Base-by-base conservation (phyloP, 805 yeast genomes). In the Pichia deserticola region DNA sequence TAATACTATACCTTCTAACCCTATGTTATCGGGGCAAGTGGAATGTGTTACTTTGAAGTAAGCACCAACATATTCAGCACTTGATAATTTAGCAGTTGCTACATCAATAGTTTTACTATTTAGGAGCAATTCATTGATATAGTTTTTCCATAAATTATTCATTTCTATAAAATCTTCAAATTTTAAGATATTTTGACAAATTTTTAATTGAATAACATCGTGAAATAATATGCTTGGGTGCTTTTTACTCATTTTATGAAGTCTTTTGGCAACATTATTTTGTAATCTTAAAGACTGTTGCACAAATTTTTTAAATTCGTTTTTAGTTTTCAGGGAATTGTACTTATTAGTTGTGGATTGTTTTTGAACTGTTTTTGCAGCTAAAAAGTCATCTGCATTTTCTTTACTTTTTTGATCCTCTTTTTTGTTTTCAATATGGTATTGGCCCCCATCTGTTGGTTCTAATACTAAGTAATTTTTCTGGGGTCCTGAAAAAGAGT, bases 21-120 rank as follows among this genome's bases (percentile, higher is more conserved):
- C 95, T 7, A 83, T 72, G 49, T 78, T 60, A 45, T 78, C 75
- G 5, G 73, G 68, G 58, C 83, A 84, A 25, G 68, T 66, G n/a
- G 87, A 72, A 43, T 78, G 75, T 3, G 72, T 58, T 0, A 89
- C 89, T 12, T 72, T 72, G 12, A 89, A 50, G 40, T 65, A 62
- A n/a, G 93, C 78, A 4, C 97, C 97, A 57, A 84, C 84, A 65
- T 77, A 85, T 59, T 89, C 97, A 1, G 93, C 87, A 52, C 84
- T 75, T 1, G 92, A 76, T 39, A 89, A 66, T 56, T 83, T 81
- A 6, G 78, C 69, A 25, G 85, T 63, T 1, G 81, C 57, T 9
- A 51, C 48, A 50, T 40, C 59, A 47, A 64, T 51, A 36, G 61
- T 61, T 12, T 55, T 54, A 40, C 58, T 53, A 7, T 49, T 54